Evolutionary conservation across 2,329 filamentous ascomycete genomes (phyloP).

Genomic region (Huntiella bhutanensis): DNA sequence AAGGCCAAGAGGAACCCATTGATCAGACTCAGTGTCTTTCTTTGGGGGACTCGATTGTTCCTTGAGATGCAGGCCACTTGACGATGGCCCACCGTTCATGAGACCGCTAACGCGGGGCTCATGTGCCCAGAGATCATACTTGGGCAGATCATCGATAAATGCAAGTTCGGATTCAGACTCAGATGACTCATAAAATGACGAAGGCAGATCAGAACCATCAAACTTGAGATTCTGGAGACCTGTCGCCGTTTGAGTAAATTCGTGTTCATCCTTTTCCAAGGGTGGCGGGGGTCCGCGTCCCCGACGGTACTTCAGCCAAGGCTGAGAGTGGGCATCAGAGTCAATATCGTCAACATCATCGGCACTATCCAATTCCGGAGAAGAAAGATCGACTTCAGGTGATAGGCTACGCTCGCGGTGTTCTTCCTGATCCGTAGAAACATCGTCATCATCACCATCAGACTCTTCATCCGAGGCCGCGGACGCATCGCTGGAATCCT

Average conservation of each 20-base stretch:
- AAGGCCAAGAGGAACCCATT: conserved; percentile 18
- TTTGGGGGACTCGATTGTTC: conserved; percentile 13
- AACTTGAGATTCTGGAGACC: conserved; percentile 54
- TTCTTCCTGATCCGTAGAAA: conserved; percentile 24
- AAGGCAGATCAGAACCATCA: conserved; percentile 21
- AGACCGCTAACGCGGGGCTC: conserved; percentile 20
- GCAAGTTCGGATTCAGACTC: conserved; percentile 18
- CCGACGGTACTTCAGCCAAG: conserved; percentile 18
- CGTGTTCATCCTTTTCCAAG: conserved; percentile 82
- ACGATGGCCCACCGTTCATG: conserved; percentile 13
- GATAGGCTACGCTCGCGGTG: conserved; percentile 65
- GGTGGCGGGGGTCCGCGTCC: conserved; percentile 63
- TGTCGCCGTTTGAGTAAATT: conserved; percentile 90
- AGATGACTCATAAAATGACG: conserved; percentile 1
- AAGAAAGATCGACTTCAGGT: conserved; percentile 80
- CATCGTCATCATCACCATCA: conserved; percentile 40
- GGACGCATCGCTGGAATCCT: conserved; percentile 51
- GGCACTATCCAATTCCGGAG: conserved; percentile 53
- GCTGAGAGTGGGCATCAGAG: conserved; percentile 29
- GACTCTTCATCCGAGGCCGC: conserved; percentile 18
- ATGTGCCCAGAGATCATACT: conserved; percentile 12
- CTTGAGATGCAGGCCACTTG: neutral
- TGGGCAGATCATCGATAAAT: conserved; percentile 23
- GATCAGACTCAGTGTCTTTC: conserved; percentile 23
- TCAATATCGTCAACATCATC: conserved; percentile 41